These are phyloP conservation scores for Rhinocladiella similis DNA, from an alignment of 2,329 filamentous ascomycete genomes.

Conservation along the genomic window DNA sequence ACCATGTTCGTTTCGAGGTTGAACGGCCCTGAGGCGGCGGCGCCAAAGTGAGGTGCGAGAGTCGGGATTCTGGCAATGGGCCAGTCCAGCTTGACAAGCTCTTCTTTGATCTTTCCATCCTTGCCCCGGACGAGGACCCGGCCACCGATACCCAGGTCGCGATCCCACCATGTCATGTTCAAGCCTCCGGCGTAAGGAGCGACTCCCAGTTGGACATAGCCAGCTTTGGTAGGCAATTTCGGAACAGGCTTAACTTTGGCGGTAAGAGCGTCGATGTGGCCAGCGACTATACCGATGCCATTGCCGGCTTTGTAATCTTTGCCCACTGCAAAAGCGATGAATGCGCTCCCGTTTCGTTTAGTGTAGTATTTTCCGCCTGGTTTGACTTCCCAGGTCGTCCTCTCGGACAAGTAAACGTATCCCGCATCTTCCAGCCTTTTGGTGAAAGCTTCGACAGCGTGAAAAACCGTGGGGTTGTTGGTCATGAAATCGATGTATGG, in stretches of 20 bases:
- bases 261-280: slow-evolving; percentile 90
- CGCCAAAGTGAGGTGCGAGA: slow-evolving; percentile 89
- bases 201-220: slow-evolving; percentile 85
- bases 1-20: slow-evolving; percentile 94
- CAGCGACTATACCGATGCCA: slow-evolving; percentile 83
- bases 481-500: slow-evolving; percentile 87
- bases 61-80: slow-evolving; percentile 91
- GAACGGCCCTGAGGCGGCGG: slow-evolving; percentile 63
- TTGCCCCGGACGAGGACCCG: slow-evolving; percentile 74
- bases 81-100: slow-evolving; percentile 89
- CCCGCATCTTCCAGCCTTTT: slow-evolving; percentile 69
- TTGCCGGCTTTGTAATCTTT: slow-evolving; percentile 79
- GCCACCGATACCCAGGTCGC: slow-evolving; percentile 87
- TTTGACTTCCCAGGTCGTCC: slow-evolving; percentile 78
- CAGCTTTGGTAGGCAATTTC: slow-evolving; percentile 77
- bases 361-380: slow-evolving; percentile 86
- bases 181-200: slow-evolving; percentile 89
- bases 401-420: slow-evolving; percentile 73
- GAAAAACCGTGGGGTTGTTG: slow-evolving; percentile 89
- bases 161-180: slow-evolving; percentile 94
- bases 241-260: slow-evolving; percentile 89
- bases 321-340: slow-evolving; percentile 84
- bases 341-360: slow-evolving; percentile 78
- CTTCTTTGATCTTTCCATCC: slow-evolving; percentile 73
- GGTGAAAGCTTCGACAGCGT: slow-evolving; percentile 79